Evolutionary conservation across 2,329 filamentous ascomycete genomes (phyloP).

Genomic region (Cephalotrichum gorgonifer): DNA sequence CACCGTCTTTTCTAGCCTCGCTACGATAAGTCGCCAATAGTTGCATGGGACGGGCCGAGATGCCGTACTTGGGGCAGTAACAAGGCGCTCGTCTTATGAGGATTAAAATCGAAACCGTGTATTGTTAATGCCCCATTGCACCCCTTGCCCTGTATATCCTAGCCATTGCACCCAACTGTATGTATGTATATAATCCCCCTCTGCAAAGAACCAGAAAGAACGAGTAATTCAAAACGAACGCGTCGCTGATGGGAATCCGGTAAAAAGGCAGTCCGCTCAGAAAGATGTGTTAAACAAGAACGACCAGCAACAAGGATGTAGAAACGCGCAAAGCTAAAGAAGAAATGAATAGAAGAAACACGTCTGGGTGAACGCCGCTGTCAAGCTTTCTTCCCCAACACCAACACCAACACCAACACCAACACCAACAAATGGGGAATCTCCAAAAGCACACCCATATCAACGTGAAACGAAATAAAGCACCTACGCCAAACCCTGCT

Average conservation of each 20-base stretch:
- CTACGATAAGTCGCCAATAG: too few relatives aligned
- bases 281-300: not conserved
- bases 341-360: not conserved
- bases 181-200: not conserved
- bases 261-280: not conserved
- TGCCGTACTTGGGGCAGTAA: too few relatives aligned
- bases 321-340: not conserved
- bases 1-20: too few relatives aligned
- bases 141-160: not conserved
- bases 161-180: not conserved
- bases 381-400: not conserved
- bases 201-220: not conserved
- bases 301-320: not conserved
- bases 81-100: too few relatives aligned
- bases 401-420: not conserved
- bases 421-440: not conserved
- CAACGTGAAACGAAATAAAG: too few relatives aligned
- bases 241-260: not conserved
- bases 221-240: not conserved
- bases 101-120: not conserved
- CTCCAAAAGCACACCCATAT: not conserved
- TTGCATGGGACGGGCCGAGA: too few relatives aligned
- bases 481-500: conserved; percentile 4
- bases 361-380: too few relatives aligned
- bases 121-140: not conserved